These are phyloP conservation scores for Claviceps sp. DNA, from an alignment of 2,329 filamentous ascomycete genomes.

Conservation along the genomic window DNA sequence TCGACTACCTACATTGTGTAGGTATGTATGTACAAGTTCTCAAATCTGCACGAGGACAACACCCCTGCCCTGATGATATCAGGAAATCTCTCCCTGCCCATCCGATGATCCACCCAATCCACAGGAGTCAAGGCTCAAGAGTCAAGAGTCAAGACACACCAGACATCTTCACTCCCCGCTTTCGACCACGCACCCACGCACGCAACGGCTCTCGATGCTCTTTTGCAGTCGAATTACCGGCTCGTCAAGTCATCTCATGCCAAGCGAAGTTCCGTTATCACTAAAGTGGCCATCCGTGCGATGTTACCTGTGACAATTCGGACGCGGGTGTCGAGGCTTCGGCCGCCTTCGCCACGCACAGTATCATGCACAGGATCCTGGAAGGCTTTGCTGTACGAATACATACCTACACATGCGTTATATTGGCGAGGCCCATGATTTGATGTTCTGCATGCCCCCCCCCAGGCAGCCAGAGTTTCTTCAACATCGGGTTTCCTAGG, in stretches of 20 bases:
- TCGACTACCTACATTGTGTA: neutral
- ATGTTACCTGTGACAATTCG: neutral
- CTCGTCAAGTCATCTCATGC: neutral
- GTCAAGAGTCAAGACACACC: neutral
- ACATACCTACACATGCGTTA: neutral
- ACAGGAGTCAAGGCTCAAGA: neutral
- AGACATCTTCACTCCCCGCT: neutral
- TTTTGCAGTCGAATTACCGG: neutral
- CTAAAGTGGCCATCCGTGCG: neutral
- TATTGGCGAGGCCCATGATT: neutral
- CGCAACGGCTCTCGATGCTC: neutral
- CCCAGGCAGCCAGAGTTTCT: neutral
- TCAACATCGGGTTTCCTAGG: conserved; percentile 3
- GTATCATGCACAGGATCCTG: neutral
- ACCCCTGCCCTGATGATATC: neutral
- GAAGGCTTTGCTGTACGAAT: neutral
- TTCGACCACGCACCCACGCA: neutral
- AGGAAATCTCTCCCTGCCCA: neutral
- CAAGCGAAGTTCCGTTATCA: too few species aligned
- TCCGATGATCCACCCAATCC: neutral
- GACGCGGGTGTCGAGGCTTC: neutral
- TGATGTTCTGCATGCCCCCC: neutral
- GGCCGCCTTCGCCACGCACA: neutral
- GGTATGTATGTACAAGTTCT: neutral
- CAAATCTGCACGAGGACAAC: neutral